Conservation (phyloP, 2,329 filamentous ascomycete genomes). For the Macrophomina phaseolina region DNA sequence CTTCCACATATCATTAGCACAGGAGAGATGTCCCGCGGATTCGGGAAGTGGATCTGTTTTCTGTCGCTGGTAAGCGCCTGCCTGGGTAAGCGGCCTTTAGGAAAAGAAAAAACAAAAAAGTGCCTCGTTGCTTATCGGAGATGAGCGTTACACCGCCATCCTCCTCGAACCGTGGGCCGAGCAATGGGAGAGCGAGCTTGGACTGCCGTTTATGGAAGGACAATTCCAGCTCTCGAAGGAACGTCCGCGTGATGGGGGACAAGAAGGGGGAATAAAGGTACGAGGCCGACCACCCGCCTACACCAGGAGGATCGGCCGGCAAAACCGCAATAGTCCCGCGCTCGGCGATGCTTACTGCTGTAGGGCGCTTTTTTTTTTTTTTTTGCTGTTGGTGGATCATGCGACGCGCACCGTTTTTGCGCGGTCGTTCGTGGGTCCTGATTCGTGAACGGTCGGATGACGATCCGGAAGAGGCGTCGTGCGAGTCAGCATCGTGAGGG, state of each 20-base stretch:
- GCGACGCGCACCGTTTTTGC: not conserved
- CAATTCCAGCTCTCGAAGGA: not conserved
- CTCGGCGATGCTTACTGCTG: too few relatives aligned
- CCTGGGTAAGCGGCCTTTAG: not conserved
- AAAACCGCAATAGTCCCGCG: constrained; percentile 9
- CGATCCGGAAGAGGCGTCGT: not conserved
- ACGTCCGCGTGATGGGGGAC: not conserved
- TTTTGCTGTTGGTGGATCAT: not conserved
- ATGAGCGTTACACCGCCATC: not conserved
- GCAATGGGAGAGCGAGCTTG: too few relatives aligned
- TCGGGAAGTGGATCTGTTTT: not conserved
- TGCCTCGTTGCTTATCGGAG: not conserved
- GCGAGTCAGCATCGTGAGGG: not conserved
- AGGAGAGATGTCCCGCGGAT: not conserved
- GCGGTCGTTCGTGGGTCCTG: not conserved
- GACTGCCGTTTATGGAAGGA: too few relatives aligned
- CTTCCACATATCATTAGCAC: not conserved
- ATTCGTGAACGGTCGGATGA: constrained; percentile 10
- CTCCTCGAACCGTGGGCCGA: too few relatives aligned
- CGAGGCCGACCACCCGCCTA: too few relatives aligned
- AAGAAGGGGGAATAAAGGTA: not conserved
- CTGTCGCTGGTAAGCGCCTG: not conserved
- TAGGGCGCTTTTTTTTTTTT: too few relatives aligned
- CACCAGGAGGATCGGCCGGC: constrained; percentile 1
- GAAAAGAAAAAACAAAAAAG: not conserved